Percentiles rank a stretch among this genome's conserved stretches.
phyloP scores from a whole-genome alignment of 106 monocot species.

The Dactylorhiza incarnata region DNA sequence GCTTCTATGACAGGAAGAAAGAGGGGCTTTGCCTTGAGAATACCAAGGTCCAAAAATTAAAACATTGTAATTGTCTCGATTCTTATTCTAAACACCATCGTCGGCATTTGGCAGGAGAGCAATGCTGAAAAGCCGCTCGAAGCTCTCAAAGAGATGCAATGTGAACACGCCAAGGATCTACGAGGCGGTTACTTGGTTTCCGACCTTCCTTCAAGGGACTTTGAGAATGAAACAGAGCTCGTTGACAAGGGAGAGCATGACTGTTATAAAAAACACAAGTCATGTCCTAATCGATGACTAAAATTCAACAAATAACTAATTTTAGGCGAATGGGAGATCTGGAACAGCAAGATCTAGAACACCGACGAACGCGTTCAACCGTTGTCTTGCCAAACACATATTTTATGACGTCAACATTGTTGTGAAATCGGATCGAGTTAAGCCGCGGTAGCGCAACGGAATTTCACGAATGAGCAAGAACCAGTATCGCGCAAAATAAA shows the following conservation, averaged over 20 bases:
- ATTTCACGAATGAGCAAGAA: too few species aligned
- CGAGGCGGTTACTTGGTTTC: conserved; percentile 36
- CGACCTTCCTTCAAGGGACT: conserved; percentile 27
- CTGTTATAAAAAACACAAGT: conserved; percentile 32
- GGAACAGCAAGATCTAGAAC: too few species aligned
- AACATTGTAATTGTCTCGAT: conserved; percentile 40
- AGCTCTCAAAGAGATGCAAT: conserved; percentile 55
- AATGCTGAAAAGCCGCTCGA: conserved; percentile 53
- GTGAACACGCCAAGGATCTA: conserved; percentile 36
- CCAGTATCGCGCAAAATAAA: too few species aligned
- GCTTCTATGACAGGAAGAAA: conserved; percentile 4
- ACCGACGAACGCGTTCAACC: too few species aligned
- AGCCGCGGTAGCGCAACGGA: too few species aligned
- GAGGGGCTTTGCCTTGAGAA: not conserved
- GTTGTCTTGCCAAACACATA: too few species aligned
- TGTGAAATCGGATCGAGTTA: too few species aligned
- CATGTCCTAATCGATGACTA: conserved; percentile 33
- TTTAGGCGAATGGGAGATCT: too few species aligned
- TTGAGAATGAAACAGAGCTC: conserved; percentile 56
- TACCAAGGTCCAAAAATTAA: not conserved
- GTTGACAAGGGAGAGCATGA: conserved; percentile 59
- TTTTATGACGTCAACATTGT: too few species aligned
- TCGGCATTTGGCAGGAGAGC: conserved; percentile 60
- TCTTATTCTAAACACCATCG: conserved; percentile 40
- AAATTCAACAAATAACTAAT: too few species aligned